Conservation (phyloP, 2,329 filamentous ascomycete species). For the Xylariaceae sp. region DNA sequence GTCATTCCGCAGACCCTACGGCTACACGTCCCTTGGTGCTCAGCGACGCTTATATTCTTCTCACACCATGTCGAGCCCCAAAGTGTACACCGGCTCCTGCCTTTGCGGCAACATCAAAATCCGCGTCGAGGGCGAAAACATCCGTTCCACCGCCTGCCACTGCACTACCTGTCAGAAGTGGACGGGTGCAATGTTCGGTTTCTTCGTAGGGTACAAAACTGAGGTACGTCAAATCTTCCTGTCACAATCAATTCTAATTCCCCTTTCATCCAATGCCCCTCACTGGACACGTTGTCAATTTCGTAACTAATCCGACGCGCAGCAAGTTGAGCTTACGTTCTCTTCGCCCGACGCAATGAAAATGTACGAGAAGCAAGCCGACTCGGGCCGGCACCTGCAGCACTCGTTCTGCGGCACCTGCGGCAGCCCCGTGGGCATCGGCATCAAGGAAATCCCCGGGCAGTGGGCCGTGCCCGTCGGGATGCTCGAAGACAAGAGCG, state of each 20-base stretch:
- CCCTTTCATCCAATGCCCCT: background rate
- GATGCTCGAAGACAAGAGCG: slow-evolving; percentile 14
- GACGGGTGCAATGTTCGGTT: slow-evolving; percentile 10
- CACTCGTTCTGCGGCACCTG: slow-evolving; percentile 20
- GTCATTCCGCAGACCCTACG: no score
- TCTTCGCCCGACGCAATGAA: slow-evolving; percentile 10
- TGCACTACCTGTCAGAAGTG: slow-evolving; percentile 22
- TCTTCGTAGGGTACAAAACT: slow-evolving; percentile 14
- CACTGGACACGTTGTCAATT: background rate
- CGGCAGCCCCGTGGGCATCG: slow-evolving; percentile 13
- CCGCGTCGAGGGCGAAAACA: slow-evolving; percentile 13
- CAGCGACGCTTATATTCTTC: no score
- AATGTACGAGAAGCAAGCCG: slow-evolving; percentile 12
- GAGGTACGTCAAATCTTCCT: slow-evolving; percentile 11
- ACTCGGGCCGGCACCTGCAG: slow-evolving; percentile 13
- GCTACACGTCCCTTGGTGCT: no score
- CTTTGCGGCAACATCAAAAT: slow-evolving; percentile 21
- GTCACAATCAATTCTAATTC: background rate
- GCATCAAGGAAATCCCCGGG: background rate
- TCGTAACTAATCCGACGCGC: background rate
- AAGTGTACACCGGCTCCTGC: slow-evolving; percentile 16
- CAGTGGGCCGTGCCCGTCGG: slow-evolving; percentile 14
- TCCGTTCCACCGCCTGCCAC: slow-evolving; percentile 20
- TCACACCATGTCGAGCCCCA: background rate
- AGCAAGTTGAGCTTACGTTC: slow-evolving; percentile 17